These are phyloP conservation scores for Phaffia australis DNA, from an alignment of 768 basidiomycete species.

Conservation along the genomic window DNA sequence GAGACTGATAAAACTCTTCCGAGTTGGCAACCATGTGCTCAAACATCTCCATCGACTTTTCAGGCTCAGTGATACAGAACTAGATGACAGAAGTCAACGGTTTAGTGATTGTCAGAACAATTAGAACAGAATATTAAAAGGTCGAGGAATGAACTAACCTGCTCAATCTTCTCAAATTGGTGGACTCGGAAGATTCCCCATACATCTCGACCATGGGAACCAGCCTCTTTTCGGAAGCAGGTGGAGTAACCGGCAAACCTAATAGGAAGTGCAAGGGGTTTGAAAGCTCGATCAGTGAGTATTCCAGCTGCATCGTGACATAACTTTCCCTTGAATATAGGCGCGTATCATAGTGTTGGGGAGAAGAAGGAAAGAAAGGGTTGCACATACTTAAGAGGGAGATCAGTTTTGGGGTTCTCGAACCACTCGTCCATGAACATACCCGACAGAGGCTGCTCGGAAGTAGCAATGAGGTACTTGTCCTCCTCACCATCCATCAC, in stretches of 20 bases:
- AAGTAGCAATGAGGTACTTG: conserved; percentile 97
- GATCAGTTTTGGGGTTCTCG: conserved; percentile 76
- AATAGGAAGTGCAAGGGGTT: background rate
- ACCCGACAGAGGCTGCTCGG: conserved; percentile 95
- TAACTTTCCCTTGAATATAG: background rate
- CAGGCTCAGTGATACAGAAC: conserved; percentile 88
- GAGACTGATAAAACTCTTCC: conserved; percentile 92
- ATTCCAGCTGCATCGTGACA: no score
- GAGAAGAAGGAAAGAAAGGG: background rate
- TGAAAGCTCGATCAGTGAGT: background rate
- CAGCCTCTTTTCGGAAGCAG: conserved; percentile 98
- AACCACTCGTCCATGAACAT: conserved; percentile 97
- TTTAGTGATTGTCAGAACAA: background rate
- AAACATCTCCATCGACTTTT: conserved; percentile 88
- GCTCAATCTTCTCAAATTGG: conserved; percentile 97
- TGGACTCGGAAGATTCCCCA: conserved; percentile 99
- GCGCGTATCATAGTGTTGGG: background rate
- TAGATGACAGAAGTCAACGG: conserved; percentile 38
- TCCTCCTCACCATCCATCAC: conserved; percentile 23
- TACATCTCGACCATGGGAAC: conserved; percentile 92
- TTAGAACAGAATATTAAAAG: background rate
- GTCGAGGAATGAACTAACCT: conserved; percentile 35
- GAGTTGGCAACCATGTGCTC: conserved; percentile 80
- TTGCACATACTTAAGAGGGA: conserved; percentile 64
- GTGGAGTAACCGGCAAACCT: conserved; percentile 54